Percentiles rank a stretch among this genome's conserved stretches.
Evolutionary conservation across 2,329 filamentous ascomycete species (phyloP).

Genomic region (Aureobasidium sp.): DNA sequence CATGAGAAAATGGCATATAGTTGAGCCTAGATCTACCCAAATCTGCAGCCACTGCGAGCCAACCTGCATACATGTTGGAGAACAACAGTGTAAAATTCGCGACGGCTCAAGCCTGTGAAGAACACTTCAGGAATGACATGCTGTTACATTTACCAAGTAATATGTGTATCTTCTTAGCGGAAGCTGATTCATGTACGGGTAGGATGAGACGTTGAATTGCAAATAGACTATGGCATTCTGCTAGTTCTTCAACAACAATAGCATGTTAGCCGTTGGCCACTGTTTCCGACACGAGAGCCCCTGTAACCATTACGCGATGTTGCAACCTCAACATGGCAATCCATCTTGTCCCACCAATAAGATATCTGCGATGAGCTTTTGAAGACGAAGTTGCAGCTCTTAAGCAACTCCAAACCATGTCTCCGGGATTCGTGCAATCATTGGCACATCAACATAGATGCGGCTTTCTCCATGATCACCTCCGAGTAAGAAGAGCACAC

Average conservation of each 20-base stretch:
- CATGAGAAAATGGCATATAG: background rate
- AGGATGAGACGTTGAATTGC: too few species aligned
- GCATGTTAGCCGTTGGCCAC: background rate
- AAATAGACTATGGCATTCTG: background rate
- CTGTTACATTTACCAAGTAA: background rate
- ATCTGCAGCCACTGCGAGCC: background rate
- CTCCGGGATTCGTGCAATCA: background rate
- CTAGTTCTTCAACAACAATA: background rate
- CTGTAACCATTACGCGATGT: background rate
- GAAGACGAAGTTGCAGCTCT: background rate
- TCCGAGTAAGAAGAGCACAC: conserved; percentile 9
- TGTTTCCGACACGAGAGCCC: background rate
- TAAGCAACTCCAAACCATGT: background rate
- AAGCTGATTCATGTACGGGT: background rate
- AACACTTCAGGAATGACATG: background rate
- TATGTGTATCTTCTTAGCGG: too few species aligned
- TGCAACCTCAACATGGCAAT: background rate
- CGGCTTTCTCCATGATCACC: conserved; percentile 1
- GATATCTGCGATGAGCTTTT: background rate
- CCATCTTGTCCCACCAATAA: background rate
- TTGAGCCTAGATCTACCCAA: background rate
- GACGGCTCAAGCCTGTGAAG: background rate
- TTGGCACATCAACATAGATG: conserved; percentile 9
- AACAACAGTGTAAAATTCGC: background rate
- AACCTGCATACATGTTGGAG: background rate